These are phyloP conservation scores for Fusarium sp. DNA, from an alignment of 2,329 filamentous ascomycete genomes.

Conservation along the genomic window DNA sequence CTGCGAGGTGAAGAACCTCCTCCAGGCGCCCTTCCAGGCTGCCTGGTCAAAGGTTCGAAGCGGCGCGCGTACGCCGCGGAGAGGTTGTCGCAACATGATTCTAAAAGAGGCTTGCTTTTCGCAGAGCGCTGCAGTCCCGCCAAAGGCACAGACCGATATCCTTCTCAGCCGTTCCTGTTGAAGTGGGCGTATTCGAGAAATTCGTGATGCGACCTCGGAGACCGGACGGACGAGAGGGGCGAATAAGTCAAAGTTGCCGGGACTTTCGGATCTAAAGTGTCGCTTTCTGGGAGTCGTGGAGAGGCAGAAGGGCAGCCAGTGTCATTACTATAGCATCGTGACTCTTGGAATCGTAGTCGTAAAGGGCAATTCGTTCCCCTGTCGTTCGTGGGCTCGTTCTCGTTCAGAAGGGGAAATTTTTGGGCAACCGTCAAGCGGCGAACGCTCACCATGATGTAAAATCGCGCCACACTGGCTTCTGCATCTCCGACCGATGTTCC, in stretches of 20 bases:
- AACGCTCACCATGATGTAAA: slow-evolving; percentile 39
- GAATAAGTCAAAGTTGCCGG: slow-evolving; percentile 33
- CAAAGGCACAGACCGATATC: neutral
- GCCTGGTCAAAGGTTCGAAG: slow-evolving; percentile 32
- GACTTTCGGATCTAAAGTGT: slow-evolving; percentile 37
- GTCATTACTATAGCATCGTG: slow-evolving; percentile 25
- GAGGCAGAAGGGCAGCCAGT: slow-evolving; percentile 6
- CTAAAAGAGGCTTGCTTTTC: neutral
- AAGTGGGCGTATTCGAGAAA: slow-evolving; percentile 12
- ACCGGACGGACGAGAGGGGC: slow-evolving; percentile 27
- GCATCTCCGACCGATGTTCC: neutral
- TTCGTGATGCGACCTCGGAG: slow-evolving; percentile 19
- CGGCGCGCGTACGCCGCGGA: slow-evolving; percentile 39
- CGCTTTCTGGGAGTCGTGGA: slow-evolving; percentile 17
- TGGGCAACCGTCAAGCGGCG: slow-evolving; percentile 1
- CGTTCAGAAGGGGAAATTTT: slow-evolving; percentile 30
- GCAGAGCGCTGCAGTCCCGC: neutral
- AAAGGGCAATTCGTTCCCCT: slow-evolving; percentile 8
- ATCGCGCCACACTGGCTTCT: slow-evolving; percentile 34
- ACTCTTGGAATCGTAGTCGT: neutral
- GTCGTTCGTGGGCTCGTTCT: slow-evolving; percentile 18
- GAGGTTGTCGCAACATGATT: slow-evolving; percentile 45
- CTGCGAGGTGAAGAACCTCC: slow-evolving; percentile 45
- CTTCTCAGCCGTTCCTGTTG: neutral
- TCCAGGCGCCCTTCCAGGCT: slow-evolving; percentile 46